Conservation (phyloP, 768 basidiomycete species). For the Aureoboletus auriporus region DNA sequence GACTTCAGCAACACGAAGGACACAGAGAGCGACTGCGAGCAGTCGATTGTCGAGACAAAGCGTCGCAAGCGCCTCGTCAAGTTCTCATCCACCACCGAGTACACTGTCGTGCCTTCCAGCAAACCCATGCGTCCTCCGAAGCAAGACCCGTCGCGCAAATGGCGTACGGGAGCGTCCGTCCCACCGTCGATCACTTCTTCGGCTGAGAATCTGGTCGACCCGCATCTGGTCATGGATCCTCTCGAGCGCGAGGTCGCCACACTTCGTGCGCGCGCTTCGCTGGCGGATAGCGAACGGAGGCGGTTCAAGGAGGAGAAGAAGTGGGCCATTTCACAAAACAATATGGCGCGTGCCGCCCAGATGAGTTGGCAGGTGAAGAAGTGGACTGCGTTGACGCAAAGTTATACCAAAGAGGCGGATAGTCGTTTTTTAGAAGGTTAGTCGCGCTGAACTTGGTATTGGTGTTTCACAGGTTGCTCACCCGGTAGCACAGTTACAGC, state of each 20-base stretch:
- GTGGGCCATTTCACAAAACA: conserved; percentile 81
- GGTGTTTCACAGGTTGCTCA: conserved; percentile 7
- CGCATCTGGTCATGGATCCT: conserved; percentile 54
- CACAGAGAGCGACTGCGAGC: conserved; percentile 17
- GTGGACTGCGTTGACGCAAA: conserved; percentile 75
- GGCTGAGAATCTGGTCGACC: conserved; percentile 60
- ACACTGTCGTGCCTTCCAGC: conserved; percentile 15
- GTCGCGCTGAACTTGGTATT: background rate
- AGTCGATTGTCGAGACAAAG: conserved; percentile 11
- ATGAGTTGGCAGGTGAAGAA: conserved; percentile 83
- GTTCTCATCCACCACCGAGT: conserved; percentile 40
- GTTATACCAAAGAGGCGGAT: conserved; percentile 77
- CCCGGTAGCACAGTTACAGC: conserved; percentile 20
- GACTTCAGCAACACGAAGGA: conserved; percentile 21
- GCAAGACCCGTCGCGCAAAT: conserved; percentile 26
- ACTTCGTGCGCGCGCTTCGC: conserved; percentile 69
- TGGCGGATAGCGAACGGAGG: conserved; percentile 80
- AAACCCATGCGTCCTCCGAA: conserved; percentile 27
- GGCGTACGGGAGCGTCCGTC: conserved; percentile 33
- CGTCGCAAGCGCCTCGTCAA: conserved; percentile 45
- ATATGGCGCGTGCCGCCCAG: conserved; percentile 68
- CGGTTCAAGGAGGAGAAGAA: conserved; percentile 83
- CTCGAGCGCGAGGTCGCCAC: conserved; percentile 72
- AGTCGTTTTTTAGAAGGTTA: conserved; percentile 61
- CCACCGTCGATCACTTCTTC: conserved; percentile 64